These are phyloP conservation scores for Pyrenochaeta sp. DNA, from an alignment of 2,329 filamentous ascomycete genomes.

Conservation along the genomic window DNA sequence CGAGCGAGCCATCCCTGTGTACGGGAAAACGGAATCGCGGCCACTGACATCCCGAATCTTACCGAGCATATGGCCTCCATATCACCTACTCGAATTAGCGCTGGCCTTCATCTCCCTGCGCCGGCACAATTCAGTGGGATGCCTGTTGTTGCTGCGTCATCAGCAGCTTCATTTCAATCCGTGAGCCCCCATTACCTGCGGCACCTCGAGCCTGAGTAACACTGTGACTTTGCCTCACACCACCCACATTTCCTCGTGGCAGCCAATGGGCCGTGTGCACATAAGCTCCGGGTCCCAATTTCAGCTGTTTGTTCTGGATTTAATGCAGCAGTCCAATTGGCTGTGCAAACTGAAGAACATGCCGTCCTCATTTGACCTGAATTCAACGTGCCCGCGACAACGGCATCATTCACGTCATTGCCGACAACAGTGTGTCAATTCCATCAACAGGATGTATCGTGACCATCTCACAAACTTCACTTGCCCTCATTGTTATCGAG, in stretches of 20 bases:
- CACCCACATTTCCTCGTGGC: background rate
- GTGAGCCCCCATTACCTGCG: background rate
- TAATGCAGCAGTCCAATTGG: background rate
- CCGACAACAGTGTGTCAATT: no score
- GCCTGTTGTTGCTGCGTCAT: background rate
- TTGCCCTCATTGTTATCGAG: no score
- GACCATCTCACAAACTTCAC: no score
- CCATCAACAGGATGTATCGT: no score
- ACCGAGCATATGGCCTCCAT: constrained; percentile 19
- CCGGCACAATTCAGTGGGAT: background rate
- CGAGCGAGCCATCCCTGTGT: constrained; percentile 22
- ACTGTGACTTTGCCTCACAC: constrained; percentile 6
- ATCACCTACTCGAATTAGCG: constrained; percentile 9
- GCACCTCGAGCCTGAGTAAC: background rate
- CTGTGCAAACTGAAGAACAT: background rate
- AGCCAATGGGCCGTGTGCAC: constrained; percentile 7
- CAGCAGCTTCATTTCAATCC: background rate
- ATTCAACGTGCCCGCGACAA: background rate
- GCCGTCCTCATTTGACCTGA: background rate
- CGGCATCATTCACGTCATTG: background rate
- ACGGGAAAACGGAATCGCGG: constrained; percentile 32
- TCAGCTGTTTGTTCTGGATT: background rate
- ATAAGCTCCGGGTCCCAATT: background rate
- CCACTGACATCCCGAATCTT: constrained; percentile 26
- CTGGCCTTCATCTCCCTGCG: background rate